Percentiles rank a stretch among this genome's conserved stretches.
Evolutionary conservation across 2,329 filamentous ascomycete genomes (phyloP).

Genomic region (Fonsecaea monophora): DNA sequence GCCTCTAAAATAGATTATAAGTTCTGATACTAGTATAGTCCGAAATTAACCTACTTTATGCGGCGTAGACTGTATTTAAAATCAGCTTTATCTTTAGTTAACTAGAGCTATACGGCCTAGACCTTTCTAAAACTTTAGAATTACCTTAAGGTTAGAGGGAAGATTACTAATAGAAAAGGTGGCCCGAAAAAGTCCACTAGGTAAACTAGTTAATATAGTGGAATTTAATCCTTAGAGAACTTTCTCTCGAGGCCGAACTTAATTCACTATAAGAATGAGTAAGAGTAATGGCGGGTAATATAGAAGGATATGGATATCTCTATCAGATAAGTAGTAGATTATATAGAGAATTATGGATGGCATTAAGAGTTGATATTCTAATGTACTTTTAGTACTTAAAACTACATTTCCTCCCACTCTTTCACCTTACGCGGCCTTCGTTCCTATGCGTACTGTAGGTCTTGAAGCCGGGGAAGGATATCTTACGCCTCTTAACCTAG

Average conservation of each 20-base stretch:
- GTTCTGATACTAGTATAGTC: neutral
- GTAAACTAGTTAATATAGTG: neutral
- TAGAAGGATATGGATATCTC: too few relatives aligned
- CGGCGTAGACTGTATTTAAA: neutral
- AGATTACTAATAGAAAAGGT: neutral
- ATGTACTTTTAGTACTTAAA: too few relatives aligned
- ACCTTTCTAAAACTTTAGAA: neutral
- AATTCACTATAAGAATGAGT: neutral
- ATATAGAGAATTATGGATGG: neutral
- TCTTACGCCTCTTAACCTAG: too few relatives aligned
- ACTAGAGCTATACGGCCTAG: neutral
- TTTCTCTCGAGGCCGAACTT: neutral
- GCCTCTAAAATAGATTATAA: neutral
- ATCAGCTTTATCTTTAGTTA: neutral
- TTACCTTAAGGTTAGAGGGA: neutral
- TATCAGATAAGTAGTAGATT: neutral
- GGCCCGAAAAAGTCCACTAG: neutral
- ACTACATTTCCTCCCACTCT: too few relatives aligned
- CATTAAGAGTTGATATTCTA: too few relatives aligned
- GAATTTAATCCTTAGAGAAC: neutral
- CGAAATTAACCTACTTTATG: neutral
- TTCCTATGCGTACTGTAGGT: too few relatives aligned
- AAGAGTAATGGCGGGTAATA: too few relatives aligned
- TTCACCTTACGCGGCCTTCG: too few relatives aligned
- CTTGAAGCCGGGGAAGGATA: too few relatives aligned